A percentile compares a stretch with the other conserved stretches of the same genome.
Evolutionary conservation across 345 rosid species (phyloP).

Genomic region (Eucalyptus sp.): DNA sequence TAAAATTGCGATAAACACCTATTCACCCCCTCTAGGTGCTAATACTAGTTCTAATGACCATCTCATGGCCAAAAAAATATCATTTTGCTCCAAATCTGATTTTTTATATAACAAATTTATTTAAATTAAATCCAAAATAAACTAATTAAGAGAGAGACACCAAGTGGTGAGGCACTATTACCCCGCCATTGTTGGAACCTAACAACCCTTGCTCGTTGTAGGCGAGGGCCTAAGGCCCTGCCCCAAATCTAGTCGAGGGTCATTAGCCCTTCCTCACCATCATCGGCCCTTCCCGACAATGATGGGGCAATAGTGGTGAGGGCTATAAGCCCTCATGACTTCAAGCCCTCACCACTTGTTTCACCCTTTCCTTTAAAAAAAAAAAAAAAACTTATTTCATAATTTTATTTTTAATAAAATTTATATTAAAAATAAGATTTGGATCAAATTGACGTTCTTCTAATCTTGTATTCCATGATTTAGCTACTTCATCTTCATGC

Average conservation of each 20-base stretch:
- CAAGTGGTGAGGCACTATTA: accelerated
- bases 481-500: accelerated
- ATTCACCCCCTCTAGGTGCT: too few relatives aligned
- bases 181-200: neutral
- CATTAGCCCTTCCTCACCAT: accelerated
- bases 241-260: accelerated
- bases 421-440: neutral
- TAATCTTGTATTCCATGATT: neutral
- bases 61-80: neutral
- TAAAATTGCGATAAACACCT: too few relatives aligned
- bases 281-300: accelerated
- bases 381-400: accelerated
- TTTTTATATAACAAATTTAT: too few relatives aligned
- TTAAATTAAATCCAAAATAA: too few relatives aligned
- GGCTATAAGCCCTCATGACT: neutral
- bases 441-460: neutral
- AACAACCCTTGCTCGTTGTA: accelerated
- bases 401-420: too few relatives aligned
- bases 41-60: too few relatives aligned
- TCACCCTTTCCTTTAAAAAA: too few relatives aligned
- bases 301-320: neutral
- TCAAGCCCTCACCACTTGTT: too few relatives aligned
- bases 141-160: neutral
- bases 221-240: neutral
- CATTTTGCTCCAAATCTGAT: too few relatives aligned